A percentile compares a stretch with the other conserved stretches of the same genome.
phyloP scores from a whole-genome alignment of 2,329 filamentous ascomycete genomes.

The Phyllosticta citrichinensis region DNA sequence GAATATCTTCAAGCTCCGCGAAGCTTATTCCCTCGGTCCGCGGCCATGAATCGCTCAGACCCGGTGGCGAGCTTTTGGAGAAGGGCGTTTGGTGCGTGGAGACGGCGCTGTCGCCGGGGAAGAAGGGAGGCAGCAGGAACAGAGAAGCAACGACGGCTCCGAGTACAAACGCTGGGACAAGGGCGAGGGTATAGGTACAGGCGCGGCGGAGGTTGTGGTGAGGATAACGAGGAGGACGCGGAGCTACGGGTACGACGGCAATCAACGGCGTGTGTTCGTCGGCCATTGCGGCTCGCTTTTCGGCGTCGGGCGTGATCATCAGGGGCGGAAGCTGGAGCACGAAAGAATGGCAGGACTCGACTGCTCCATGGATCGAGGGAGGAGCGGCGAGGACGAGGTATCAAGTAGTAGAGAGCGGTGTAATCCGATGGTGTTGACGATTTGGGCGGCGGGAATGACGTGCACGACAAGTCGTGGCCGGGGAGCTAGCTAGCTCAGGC shows the following conservation, averaged over 20 bases:
- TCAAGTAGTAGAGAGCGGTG: not conserved
- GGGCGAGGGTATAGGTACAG: conserved; percentile 48
- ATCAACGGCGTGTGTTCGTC: conserved; percentile 59
- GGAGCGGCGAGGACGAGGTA: not conserved
- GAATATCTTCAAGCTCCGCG: conserved; percentile 44
- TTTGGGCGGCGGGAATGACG: not conserved
- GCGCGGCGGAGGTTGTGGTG: conserved; percentile 55
- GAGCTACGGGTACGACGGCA: conserved; percentile 48
- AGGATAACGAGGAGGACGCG: conserved; percentile 39
- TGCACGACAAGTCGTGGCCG: not conserved
- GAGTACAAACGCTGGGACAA: conserved; percentile 29
- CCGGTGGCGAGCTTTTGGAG: conserved; percentile 13
- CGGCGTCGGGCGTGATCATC: conserved; percentile 4
- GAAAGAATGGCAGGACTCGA: not conserved
- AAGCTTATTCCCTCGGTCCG: conserved; percentile 39
- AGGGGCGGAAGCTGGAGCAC: not conserved
- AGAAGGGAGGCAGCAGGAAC: conserved; percentile 24
- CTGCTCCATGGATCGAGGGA: conserved; percentile 6
- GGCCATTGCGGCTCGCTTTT: conserved; percentile 26
- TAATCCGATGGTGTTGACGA: not conserved
- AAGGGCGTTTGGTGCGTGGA: conserved; percentile 15
- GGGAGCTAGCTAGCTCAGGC: not conserved
- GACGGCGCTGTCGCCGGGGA: conserved; percentile 21
- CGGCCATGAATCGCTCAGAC: conserved; percentile 31
- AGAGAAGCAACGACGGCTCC: conserved; percentile 29